Evolutionary conservation across 208 protist species (phyloP).

Genomic region (Leishmania guyanensis): DNA sequence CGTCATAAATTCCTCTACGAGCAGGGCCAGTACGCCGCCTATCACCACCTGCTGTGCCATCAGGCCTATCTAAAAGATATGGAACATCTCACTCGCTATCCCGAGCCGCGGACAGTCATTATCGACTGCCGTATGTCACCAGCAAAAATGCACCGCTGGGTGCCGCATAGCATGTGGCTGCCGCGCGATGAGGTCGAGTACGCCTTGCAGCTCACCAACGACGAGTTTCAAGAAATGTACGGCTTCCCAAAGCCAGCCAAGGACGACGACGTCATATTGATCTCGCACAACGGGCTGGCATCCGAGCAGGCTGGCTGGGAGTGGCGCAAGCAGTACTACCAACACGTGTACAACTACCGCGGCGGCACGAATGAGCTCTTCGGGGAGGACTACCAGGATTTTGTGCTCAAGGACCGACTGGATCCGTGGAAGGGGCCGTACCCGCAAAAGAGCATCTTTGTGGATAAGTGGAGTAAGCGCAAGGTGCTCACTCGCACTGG

Average conservation of each 20-base stretch:
- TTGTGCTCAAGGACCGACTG: constrained; percentile 68
- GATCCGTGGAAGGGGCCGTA: constrained; percentile 91
- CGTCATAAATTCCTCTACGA: constrained; percentile 92
- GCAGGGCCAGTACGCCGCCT: constrained; percentile 77
- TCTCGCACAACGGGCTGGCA: constrained; percentile 89
- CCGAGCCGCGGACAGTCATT: constrained; percentile 75
- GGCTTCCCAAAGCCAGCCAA: constrained; percentile 79
- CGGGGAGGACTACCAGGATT: constrained; percentile 81
- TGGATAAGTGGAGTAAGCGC: constrained; percentile 92
- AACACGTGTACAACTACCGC: constrained; percentile 93
- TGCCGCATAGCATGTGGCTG: constrained; percentile 88
- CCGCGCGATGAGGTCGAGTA: constrained; percentile 91
- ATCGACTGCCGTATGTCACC: constrained; percentile 80
- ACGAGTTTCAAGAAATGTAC: constrained; percentile 92
- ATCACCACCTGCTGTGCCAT: constrained; percentile 87
- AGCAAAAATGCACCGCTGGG: constrained; percentile 85
- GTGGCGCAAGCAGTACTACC: constrained; percentile 85
- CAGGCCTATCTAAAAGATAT: constrained; percentile 87
- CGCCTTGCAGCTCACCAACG: constrained; percentile 79
- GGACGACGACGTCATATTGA: constrained; percentile 80
- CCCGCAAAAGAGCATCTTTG: constrained; percentile 88
- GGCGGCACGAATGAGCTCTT: constrained; percentile 90
- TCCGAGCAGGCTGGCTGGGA: constrained; percentile 92
- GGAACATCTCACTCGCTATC: constrained; percentile 67
- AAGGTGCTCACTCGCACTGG: constrained; percentile 86